Evolutionary conservation across 176 grass and related monocot species (phyloP).

Genomic region (Bonia amplexicaulis): DNA sequence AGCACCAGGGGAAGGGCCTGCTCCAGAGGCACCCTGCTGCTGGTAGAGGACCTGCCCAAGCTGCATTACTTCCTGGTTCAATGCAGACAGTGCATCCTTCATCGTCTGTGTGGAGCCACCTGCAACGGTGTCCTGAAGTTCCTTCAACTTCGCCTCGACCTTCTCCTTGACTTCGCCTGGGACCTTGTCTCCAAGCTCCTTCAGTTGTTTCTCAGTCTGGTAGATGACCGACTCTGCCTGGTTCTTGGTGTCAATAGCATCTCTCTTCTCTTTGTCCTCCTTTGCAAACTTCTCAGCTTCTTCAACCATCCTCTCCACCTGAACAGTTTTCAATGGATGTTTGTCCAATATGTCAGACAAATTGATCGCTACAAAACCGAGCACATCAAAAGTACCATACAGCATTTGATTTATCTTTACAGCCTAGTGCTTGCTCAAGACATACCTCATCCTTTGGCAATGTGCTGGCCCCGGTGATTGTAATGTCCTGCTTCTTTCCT

Average conservation of each 20-base stretch:
- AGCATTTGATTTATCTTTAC: neutral
- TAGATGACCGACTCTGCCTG: conserved; percentile 72
- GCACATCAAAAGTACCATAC: too few relatives aligned
- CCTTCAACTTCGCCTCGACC: conserved; percentile 51
- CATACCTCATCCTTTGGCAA: conserved; percentile 60
- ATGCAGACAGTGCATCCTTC: conserved; percentile 49
- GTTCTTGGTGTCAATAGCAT: conserved; percentile 70
- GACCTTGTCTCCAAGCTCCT: conserved; percentile 74
- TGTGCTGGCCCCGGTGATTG: conserved; percentile 64
- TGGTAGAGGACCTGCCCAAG: conserved; percentile 61
- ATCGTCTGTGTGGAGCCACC: conserved; percentile 44
- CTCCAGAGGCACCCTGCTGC: conserved; percentile 45
- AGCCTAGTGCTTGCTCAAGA: neutral
- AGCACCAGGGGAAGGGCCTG: conserved; percentile 40
- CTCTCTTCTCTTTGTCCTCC: conserved; percentile 77
- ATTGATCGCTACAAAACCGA: neutral
- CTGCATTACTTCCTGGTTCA: conserved; percentile 86
- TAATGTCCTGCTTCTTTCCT: conserved; percentile 76
- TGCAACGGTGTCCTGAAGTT: conserved; percentile 46
- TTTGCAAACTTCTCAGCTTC: conserved; percentile 67
- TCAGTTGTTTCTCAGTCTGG: conserved; percentile 77
- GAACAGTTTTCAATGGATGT: neutral
- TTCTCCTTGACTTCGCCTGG: conserved; percentile 52
- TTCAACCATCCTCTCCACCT: conserved; percentile 71
- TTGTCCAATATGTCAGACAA: neutral